A percentile compares a stretch with the other conserved stretches of the same genome.
Conservation (phyloP, 345 rosid genomes). For the Excoecaria agallocha region DNA sequence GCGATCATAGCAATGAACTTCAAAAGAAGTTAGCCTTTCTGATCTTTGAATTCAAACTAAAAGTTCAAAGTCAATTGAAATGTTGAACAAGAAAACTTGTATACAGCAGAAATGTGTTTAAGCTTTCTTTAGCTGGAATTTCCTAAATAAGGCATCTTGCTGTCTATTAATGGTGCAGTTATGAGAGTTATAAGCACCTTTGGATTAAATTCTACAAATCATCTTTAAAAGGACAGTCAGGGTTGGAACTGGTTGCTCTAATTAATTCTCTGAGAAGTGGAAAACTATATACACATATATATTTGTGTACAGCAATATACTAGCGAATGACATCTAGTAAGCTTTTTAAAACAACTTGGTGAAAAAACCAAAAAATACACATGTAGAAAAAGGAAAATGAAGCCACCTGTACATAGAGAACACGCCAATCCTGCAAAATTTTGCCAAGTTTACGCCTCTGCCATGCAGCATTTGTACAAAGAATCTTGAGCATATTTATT, state of each 20-base stretch:
- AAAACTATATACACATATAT: neutral
- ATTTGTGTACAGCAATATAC: neutral
- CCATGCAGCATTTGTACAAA: slow-evolving; percentile 96
- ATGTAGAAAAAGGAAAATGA: neutral
- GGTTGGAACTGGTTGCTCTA: neutral
- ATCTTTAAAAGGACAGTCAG: neutral
- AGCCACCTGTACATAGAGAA: slow-evolving; percentile 72
- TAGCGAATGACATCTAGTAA: neutral
- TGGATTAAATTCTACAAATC: neutral
- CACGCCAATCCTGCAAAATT: slow-evolving; percentile 92
- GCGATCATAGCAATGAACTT: neutral
- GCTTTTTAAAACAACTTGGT: neutral
- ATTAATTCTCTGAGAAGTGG: neutral
- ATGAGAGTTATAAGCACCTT: neutral
- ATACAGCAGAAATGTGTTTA: neutral
- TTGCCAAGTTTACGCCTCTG: slow-evolving; percentile 99
- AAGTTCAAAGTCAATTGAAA: neutral
- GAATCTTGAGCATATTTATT: slow-evolving; percentile 82
- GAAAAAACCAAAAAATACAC: neutral
- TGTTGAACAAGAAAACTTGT: neutral
- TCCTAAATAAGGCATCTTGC: neutral
- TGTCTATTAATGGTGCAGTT: neutral
- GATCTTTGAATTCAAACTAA: neutral
- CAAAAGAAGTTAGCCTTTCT: neutral
- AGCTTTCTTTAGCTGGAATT: neutral